Conservation (phyloP, 2,329 filamentous ascomycete species). For the Xylaria sp. region DNA sequence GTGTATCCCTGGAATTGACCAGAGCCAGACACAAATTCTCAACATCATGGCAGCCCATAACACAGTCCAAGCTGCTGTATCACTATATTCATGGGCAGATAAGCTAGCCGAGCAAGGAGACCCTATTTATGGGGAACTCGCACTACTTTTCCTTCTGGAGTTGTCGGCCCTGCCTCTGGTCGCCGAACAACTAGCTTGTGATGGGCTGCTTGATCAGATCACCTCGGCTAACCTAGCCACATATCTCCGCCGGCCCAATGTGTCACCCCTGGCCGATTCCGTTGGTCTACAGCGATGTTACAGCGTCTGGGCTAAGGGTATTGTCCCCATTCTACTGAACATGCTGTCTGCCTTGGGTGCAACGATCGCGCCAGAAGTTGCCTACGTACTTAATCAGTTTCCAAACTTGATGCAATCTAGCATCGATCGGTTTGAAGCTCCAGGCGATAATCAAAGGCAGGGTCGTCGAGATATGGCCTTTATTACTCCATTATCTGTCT, state of each 20-base stretch:
- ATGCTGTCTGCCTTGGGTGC: slow-evolving; percentile 83
- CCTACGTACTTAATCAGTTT: slow-evolving; percentile 90
- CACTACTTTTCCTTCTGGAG: slow-evolving; percentile 86
- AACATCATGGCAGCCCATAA: slow-evolving; percentile 76
- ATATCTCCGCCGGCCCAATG: slow-evolving; percentile 75
- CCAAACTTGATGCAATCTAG: slow-evolving; percentile 79
- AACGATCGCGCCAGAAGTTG: slow-evolving; percentile 84
- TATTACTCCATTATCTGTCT: slow-evolving; percentile 77
- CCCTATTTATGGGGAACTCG: slow-evolving; percentile 93
- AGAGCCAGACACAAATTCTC: slow-evolving; percentile 76
- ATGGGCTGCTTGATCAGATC: slow-evolving; percentile 82
- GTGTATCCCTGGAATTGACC: slow-evolving; percentile 78
- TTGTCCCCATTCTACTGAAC: slow-evolving; percentile 89
- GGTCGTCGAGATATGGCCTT: slow-evolving; percentile 59
- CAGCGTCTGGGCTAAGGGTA: slow-evolving; percentile 87
- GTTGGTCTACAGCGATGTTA: slow-evolving; percentile 78
- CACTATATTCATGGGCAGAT: slow-evolving; percentile 94
- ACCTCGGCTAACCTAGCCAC: slow-evolving; percentile 81
- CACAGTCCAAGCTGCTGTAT: slow-evolving; percentile 81
- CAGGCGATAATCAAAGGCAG: slow-evolving; percentile 64
- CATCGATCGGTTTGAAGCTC: slow-evolving; percentile 74
- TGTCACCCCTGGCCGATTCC: slow-evolving; percentile 82
- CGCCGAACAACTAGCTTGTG: slow-evolving; percentile 89
- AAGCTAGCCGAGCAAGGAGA: slow-evolving; percentile 80
- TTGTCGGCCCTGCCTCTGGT: slow-evolving; percentile 82